phyloP scores from a whole-genome alignment of 148 eudicot genomes.

The Heliamphora exappendiculata region DNA sequence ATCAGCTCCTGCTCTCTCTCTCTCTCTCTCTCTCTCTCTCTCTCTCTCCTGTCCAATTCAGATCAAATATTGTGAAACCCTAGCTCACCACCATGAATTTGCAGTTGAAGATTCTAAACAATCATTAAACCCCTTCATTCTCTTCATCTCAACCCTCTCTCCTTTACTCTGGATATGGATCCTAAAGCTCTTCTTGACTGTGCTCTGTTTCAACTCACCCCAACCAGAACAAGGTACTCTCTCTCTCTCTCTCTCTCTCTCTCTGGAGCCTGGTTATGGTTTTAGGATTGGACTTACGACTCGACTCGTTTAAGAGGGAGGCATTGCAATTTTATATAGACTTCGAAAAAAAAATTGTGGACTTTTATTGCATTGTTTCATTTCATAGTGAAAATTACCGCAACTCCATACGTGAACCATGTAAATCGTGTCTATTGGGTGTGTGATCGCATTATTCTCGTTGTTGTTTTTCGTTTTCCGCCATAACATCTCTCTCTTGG shows the following conservation, averaged over 20 bases:
- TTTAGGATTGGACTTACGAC: no score
- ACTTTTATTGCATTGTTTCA: no score
- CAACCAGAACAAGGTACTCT: constrained; percentile 51
- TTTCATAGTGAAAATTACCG: no score
- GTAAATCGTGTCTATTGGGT: no score
- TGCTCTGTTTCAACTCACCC: constrained; percentile 56
- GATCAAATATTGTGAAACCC: constrained; percentile 14
- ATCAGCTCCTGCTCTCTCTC: constrained; percentile 28
- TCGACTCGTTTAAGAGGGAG: no score
- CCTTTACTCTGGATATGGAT: constrained; percentile 24
- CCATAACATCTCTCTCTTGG: neutral
- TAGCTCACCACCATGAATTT: constrained; percentile 18
- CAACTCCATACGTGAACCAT: no score
- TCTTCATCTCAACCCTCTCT: neutral
- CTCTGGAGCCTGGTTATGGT: no score
- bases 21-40: neutral
- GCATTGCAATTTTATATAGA: no score
- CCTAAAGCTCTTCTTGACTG: constrained; percentile 32
- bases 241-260: neutral
- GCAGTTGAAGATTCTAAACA: neutral
- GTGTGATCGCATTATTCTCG: no score
- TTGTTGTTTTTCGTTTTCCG: no score
- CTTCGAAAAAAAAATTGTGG: no score
- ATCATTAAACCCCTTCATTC: neutral
- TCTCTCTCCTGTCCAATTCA: constrained; percentile 17